Conservation (phyloP, 768 basidiomycete genomes). For the Clavulina sp. region DNA sequence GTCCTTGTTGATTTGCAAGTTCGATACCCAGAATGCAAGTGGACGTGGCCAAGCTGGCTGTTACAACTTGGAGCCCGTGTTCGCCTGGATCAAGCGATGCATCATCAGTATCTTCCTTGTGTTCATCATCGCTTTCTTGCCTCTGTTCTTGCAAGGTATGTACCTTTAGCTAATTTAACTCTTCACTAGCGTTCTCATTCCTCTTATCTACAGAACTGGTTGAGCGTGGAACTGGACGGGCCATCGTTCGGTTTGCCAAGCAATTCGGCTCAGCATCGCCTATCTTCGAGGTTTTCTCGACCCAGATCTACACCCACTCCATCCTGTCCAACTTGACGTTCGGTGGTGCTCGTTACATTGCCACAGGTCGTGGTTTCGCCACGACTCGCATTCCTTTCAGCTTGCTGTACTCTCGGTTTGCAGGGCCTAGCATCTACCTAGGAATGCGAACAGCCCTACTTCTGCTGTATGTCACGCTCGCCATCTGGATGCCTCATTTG, state of each 20-base stretch:
- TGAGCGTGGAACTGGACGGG: conserved; percentile 85
- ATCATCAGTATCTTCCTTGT: conserved; percentile 98
- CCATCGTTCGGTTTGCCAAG: conserved; percentile 77
- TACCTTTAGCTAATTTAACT: background rate
- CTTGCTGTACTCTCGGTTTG: conserved; percentile 94
- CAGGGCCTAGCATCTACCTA: conserved; percentile 94
- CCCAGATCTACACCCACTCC: conserved; percentile 95
- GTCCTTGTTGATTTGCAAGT: conserved; percentile 61
- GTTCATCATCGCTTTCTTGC: conserved; percentile 92
- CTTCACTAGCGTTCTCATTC: background rate
- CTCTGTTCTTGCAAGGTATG: conserved; percentile 85
- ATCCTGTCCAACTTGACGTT: conserved; percentile 94
- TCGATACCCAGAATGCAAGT: conserved; percentile 52
- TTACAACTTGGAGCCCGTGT: conserved; percentile 87
- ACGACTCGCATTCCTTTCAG: conserved; percentile 89
- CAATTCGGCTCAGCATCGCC: conserved; percentile 91
- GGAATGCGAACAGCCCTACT: conserved; percentile 87
- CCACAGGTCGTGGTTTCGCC: conserved; percentile 96
- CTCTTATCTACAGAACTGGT: conserved; percentile 51
- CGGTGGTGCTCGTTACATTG: conserved; percentile 96
- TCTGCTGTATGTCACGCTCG: conserved; percentile 83
- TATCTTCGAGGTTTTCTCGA: conserved; percentile 94
- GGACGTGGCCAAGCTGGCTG: conserved; percentile 71
- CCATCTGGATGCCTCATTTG: conserved; percentile 80
- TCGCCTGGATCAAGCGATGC: conserved; percentile 87